Percentiles rank a stretch among this genome's conserved stretches.
Evolutionary conservation across 352 stramenopile species (phyloP).

Genomic region (Globisporangium apiculatum): DNA sequence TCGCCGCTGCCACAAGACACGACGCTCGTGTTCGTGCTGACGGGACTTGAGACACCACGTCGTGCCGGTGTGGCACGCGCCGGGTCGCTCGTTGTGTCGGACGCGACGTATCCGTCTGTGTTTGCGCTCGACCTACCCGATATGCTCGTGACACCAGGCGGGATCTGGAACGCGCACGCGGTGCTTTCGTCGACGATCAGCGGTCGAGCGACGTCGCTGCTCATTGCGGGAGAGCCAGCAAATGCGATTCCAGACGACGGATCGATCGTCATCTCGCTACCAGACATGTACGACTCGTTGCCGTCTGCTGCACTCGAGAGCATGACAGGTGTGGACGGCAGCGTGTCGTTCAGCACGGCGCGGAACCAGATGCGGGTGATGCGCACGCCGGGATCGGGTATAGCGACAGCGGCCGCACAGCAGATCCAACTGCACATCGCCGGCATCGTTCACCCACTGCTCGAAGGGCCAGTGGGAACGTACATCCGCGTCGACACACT

Average conservation of each 20-base stretch:
- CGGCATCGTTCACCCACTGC: constrained; percentile 29
- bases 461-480: constrained; percentile 49
- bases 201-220: constrained; percentile 26
- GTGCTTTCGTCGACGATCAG: constrained; percentile 24
- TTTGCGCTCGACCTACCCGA: constrained; percentile 8
- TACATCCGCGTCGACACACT: constrained; percentile 43
- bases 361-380: constrained; percentile 21
- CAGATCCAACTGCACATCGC: constrained; percentile 21
- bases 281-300: constrained; percentile 33
- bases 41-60: constrained; percentile 9
- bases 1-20: constrained; percentile 3
- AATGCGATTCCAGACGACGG: constrained; percentile 32
- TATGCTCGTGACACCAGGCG: constrained; percentile 20
- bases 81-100: constrained; percentile 15
- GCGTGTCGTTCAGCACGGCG: constrained; percentile 11
- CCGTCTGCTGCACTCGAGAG: constrained; percentile 13
- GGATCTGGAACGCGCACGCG: constrained; percentile 17
- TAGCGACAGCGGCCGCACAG: constrained; percentile 17
- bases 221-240: constrained; percentile 20
- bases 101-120: constrained; percentile 7
- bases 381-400: constrained; percentile 15
- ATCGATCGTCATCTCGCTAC: constrained; percentile 36
- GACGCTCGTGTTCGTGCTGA: constrained; percentile 8
- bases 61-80: constrained; percentile 10
- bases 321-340: constrained; percentile 22